Evolutionary conservation across 257 asterid genomes (phyloP), one percentile per base, ranked within the genome.

Genomic region (Voacanga thouarsii): DNA sequence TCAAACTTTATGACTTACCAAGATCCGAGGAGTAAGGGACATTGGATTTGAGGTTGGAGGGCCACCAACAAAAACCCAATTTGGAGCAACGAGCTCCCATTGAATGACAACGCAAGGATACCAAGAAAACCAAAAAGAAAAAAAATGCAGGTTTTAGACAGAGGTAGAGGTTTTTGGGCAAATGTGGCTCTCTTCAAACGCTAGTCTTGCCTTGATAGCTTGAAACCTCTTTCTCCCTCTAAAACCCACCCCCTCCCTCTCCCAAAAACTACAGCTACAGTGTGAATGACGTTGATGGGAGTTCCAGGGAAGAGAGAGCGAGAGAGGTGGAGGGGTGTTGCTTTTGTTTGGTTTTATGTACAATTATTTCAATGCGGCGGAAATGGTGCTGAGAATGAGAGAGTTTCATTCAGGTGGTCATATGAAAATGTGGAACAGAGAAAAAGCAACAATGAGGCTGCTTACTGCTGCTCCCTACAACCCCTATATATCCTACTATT

Each of bases 61-160:
- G 76, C 84, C 84, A 82, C 76, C 83, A 83, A 75, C 87, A 87
- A 66, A 79, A 76, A 56, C 83, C 85, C 44, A 85, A 71, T 65
- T 79, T 83, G 70, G 90, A 84, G 80, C 90, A 87, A 75, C 89
- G 83, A 79, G 84, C 88, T 74, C 90, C 89, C 90, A 85, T 87
- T 60, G 75, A 33, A 77, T 49, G 59, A 67, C 8, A 44, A 55
- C 39, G 19, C 41, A 39, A 53, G 26, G 21, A 14, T 10, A 26
- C 47, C 44, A 2, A 51, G 47, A 28, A 44, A 30, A 61, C 5
- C 9, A 24, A 37, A 56, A 44, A 21, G 11, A 53, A 8, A 12
- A 73, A 10, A 56, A 28, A 16, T 26, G 71, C n/a, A 30, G 69
- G 45, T 30, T 65, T 65, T 33, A 33, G 45, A 30, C 71, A 5